Percentiles rank a stretch among this genome's conserved stretches.
Conservation (phyloP, 2,329 filamentous ascomycete genomes). For the Exophiala calicioides region DNA sequence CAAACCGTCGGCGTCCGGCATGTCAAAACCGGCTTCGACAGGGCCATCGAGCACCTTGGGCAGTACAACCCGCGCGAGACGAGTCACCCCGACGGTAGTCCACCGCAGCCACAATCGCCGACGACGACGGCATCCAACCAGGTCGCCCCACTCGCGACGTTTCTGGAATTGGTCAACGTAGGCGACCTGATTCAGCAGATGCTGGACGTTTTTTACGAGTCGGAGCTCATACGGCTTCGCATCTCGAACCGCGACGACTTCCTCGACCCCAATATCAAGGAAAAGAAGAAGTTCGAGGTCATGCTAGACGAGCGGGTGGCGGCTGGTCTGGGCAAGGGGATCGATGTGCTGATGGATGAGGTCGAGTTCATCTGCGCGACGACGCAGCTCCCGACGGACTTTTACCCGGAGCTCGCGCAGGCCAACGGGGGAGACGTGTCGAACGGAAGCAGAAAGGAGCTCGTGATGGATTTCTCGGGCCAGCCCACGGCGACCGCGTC, state of each 20-base stretch:
- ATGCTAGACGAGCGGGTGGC: conserved; percentile 97
- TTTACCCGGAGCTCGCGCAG: conserved; percentile 65
- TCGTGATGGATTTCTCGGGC: conserved; percentile 45
- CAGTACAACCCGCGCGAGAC: conserved; percentile 84
- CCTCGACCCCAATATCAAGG: conserved; percentile 82
- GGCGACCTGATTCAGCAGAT: conserved; percentile 98
- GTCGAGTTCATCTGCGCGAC: conserved; percentile 94
- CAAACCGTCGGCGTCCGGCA: conserved; percentile 83
- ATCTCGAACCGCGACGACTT: conserved; percentile 94
- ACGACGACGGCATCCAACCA: conserved; percentile 74
- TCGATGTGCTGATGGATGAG: conserved; percentile 97
- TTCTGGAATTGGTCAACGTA: conserved; percentile 96
- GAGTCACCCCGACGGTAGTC: conserved; percentile 66
- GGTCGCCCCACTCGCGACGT: conserved; percentile 75
- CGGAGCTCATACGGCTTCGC: conserved; percentile 80
- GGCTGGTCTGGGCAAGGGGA: conserved; percentile 93
- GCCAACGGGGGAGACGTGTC: not conserved
- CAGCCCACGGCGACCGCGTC: conserved; percentile 72
- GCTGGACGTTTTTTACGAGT: conserved; percentile 98
- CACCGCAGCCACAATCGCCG: too few relatives aligned
- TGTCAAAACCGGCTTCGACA: conserved; percentile 90
- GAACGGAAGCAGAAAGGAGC: conserved; percentile 9
- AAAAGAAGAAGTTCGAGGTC: conserved; percentile 98
- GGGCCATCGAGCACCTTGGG: conserved; percentile 85
- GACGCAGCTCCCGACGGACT: conserved; percentile 82